Conservation (phyloP, 768 basidiomycete genomes). For the Termitomyces sp. region DNA sequence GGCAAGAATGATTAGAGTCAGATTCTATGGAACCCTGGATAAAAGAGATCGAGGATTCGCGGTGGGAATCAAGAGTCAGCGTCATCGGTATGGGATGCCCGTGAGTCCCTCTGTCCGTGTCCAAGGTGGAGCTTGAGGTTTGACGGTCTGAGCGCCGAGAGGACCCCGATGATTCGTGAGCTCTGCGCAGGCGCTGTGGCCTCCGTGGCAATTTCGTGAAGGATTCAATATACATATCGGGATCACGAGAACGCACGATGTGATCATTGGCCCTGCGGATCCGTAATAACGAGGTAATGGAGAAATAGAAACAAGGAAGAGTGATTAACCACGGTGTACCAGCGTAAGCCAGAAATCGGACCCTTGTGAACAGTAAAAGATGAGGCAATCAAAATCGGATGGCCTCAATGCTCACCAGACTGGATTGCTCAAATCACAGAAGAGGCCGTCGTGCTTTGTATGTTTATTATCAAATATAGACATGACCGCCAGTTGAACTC, state of each 20-base stretch:
- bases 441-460: constrained; percentile 45
- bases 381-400: not conserved
- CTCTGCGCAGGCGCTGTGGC: constrained; percentile 8
- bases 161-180: constrained; percentile 10
- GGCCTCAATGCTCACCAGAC: constrained; percentile 42
- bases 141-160: constrained; percentile 17
- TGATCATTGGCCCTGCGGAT: constrained; percentile 33
- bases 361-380: constrained; percentile 34
- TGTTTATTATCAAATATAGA: constrained; percentile 33
- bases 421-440: constrained; percentile 58
- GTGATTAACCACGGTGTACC: constrained; percentile 49
- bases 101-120: constrained; percentile 13
- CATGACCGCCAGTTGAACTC: constrained; percentile 36
- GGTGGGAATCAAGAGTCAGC: constrained; percentile 4
- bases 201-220: constrained; percentile 16
- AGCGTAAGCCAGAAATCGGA: constrained; percentile 61
- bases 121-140: constrained; percentile 17
- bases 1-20: constrained; percentile 27
- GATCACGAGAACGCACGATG: constrained; percentile 33
- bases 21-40: constrained; percentile 6
- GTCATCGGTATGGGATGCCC: constrained; percentile 17
- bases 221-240: constrained; percentile 16
- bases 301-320: constrained; percentile 50
- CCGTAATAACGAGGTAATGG: constrained; percentile 37
- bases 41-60: constrained; percentile 10